phyloP scores from a whole-genome alignment of 1,284 basidiomycete genomes.

The Ceratobasidium sp. region DNA sequence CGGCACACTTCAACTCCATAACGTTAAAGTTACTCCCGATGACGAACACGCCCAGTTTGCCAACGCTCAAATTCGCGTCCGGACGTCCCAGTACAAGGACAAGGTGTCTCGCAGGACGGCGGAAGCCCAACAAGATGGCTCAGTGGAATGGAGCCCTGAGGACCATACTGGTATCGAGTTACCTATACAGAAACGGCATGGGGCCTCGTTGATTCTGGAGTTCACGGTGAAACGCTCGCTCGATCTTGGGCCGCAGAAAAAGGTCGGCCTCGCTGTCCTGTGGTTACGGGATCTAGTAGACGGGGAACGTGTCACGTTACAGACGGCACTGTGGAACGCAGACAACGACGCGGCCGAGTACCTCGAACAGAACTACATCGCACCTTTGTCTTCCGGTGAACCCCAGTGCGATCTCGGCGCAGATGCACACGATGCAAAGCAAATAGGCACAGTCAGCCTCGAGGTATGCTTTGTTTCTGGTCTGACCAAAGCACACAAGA shows the following conservation, averaged over 20 bases:
- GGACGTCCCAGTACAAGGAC: slow-evolving; percentile 9
- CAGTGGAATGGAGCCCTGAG: slow-evolving; percentile 28
- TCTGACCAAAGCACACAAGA: slow-evolving; percentile 16
- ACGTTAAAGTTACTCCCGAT: slow-evolving; percentile 18
- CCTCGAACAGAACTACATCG: slow-evolving; percentile 29
- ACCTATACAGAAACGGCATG: slow-evolving; percentile 37
- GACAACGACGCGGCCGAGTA: neutral
- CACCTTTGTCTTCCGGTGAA: slow-evolving; percentile 10
- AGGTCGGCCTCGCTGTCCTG: slow-evolving; percentile 22
- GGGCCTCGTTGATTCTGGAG: slow-evolving; percentile 31
- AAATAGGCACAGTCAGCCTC: slow-evolving; percentile 22
- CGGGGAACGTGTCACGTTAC: neutral
- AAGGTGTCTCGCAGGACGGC: slow-evolving; percentile 5
- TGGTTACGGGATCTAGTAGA: slow-evolving; percentile 40
- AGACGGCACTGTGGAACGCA: slow-evolving; percentile 7
- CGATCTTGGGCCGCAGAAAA: slow-evolving; percentile 2
- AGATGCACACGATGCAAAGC: slow-evolving; percentile 3
- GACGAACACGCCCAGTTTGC: slow-evolving; percentile 8
- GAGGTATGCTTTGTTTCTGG: slow-evolving; percentile 7
- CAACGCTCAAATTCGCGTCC: slow-evolving; percentile 26
- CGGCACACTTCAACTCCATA: slow-evolving; percentile 34
- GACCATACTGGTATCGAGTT: slow-evolving; percentile 4
- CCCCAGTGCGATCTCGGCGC: neutral
- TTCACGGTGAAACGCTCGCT: slow-evolving; percentile 23
- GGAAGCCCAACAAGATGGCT: slow-evolving; percentile 27